A percentile compares a stretch with the other conserved stretches of the same genome.
These are phyloP conservation scores for Chaetomium sp. DNA, from an alignment of 2,329 filamentous ascomycete genomes.

Conservation along the genomic window DNA sequence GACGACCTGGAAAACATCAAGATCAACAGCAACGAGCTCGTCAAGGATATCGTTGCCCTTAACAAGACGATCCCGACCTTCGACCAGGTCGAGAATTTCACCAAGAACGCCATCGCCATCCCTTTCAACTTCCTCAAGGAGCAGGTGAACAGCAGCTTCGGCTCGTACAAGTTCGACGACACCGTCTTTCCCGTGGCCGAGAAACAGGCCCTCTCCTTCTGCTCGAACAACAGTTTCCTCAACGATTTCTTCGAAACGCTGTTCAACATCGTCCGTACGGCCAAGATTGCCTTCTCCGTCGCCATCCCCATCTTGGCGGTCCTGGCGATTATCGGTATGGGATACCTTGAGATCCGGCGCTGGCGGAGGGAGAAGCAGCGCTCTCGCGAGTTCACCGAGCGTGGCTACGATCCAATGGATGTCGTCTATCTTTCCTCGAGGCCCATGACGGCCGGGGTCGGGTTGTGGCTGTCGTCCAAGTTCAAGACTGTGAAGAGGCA, in stretches of 20 bases:
- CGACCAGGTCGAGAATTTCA: constrained; percentile 78
- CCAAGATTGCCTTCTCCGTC: constrained; percentile 75
- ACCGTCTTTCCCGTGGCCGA: constrained; percentile 78
- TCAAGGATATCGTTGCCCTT: constrained; percentile 69
- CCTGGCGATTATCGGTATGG: constrained; percentile 75
- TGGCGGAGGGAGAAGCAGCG: constrained; percentile 74
- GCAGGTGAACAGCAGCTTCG: constrained; percentile 70
- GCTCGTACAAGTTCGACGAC: constrained; percentile 75
- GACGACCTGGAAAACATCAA: constrained; percentile 69
- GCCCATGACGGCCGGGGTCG: constrained; percentile 71
- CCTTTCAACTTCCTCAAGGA: constrained; percentile 81
- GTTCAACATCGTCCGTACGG: constrained; percentile 64
- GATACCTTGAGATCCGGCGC: constrained; percentile 74
- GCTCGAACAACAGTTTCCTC: constrained; percentile 80
- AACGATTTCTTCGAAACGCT: constrained; percentile 80
- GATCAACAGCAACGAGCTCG: constrained; percentile 66
- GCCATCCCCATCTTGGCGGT: constrained; percentile 72
- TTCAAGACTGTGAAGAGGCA: constrained; percentile 65
- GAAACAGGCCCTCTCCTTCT: constrained; percentile 84
- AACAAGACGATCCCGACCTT: constrained; percentile 83
- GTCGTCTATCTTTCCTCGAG: constrained; percentile 84
- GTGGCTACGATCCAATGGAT: constrained; percentile 79
- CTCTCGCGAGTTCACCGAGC: constrained; percentile 64
- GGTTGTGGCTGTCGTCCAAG: constrained; percentile 68
- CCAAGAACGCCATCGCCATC: constrained; percentile 69